Percentiles rank a stretch among this genome's conserved stretches.
Conservation (phyloP, 495 filamentous ascomycete genomes). For the Penicillium atrosanguineum region DNA sequence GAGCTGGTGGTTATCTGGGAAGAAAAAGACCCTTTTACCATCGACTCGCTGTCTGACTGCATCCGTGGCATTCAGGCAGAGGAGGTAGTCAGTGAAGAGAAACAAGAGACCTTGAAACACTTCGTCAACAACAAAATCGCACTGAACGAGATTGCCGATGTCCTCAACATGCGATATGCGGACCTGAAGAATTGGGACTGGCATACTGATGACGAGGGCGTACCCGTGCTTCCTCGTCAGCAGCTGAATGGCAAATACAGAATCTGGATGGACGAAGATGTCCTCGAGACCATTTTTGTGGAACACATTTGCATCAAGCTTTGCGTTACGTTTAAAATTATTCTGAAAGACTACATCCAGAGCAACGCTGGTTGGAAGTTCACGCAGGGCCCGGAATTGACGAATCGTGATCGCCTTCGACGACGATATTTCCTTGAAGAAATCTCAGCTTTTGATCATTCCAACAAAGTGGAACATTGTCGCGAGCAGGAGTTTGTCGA, state of each 20-base stretch:
- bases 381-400: conserved; percentile 17
- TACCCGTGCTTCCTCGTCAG: conserved; percentile 48
- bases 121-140: conserved; percentile 49
- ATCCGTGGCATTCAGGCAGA: conserved; percentile 50
- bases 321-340: conserved; percentile 48
- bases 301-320: conserved; percentile 58
- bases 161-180: conserved; percentile 58
- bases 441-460: no score
- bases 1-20: conserved; percentile 4
- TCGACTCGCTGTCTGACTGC: conserved; percentile 31
- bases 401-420: conserved; percentile 15
- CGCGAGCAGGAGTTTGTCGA: conserved; percentile 27
- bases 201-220: conserved; percentile 39
- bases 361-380: conserved; percentile 44
- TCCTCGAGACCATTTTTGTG: conserved; percentile 60
- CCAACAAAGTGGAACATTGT: conserved; percentile 12
- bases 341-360: conserved; percentile 41
- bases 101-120: conserved; percentile 49
- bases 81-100: conserved; percentile 55
- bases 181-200: conserved; percentile 55
- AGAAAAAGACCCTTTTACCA: conserved; percentile 36
- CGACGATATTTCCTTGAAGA: conserved; percentile 22
- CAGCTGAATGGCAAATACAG: conserved; percentile 53
- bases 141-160: conserved; percentile 54
- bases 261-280: conserved; percentile 59